A percentile compares a stretch with the other conserved stretches of the same genome.
These are phyloP conservation scores for Centella asiatica DNA, from an alignment of 129 eudicot species.

Conservation along the genomic window DNA sequence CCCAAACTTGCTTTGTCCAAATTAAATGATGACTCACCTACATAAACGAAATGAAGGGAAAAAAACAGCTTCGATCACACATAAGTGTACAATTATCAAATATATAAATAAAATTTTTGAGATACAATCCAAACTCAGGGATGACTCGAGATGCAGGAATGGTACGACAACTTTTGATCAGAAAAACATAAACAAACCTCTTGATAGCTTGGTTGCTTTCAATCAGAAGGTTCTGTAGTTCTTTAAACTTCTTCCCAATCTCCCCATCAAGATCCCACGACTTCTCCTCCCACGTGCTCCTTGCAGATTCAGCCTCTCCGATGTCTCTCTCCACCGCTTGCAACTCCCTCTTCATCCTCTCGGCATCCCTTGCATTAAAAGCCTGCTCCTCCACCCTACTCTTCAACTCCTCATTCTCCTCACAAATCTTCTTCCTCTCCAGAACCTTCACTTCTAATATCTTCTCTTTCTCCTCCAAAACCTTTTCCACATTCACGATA, in stretches of 20 bases:
- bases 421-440: conserved; percentile 45
- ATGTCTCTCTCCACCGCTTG: conserved; percentile 73
- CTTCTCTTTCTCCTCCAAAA: conserved; percentile 59
- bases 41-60: too few relatives aligned
- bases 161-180: not conserved
- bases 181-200: conserved; percentile 31
- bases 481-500: conserved; percentile 27
- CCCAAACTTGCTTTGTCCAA: not conserved
- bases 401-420: conserved; percentile 76
- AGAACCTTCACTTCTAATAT: conserved; percentile 40
- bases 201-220: conserved; percentile 72
- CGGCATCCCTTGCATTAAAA: conserved; percentile 76
- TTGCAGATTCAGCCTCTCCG: conserved; percentile 54
- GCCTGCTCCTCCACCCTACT: conserved; percentile 69
- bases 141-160: not conserved
- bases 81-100: too few relatives aligned
- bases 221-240: conserved; percentile 54
- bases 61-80: too few relatives aligned
- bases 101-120: too few relatives aligned
- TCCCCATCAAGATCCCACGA: conserved; percentile 51
- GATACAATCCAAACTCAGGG: not conserved
- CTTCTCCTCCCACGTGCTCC: conserved; percentile 84
- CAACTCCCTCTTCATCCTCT: conserved; percentile 85
- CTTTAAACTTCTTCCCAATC: conserved; percentile 60
- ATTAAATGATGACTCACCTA: too few relatives aligned